phyloP scores from a whole-genome alignment of 2,329 filamentous ascomycete genomes.

The Dactylellina sp. region DNA sequence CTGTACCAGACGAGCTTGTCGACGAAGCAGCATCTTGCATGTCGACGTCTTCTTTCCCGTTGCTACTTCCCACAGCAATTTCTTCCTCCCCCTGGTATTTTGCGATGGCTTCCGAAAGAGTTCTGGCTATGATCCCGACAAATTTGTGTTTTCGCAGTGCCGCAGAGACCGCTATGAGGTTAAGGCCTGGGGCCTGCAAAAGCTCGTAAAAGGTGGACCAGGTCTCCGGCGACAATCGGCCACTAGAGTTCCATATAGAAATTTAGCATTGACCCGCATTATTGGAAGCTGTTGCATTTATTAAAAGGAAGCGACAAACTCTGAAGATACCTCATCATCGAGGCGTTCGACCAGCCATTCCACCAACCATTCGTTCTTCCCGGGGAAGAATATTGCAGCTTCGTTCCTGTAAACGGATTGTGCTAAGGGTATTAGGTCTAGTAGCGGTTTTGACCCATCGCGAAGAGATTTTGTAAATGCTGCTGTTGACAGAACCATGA shows the following conservation, averaged over 20 bases:
- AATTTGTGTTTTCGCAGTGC: conserved; percentile 50
- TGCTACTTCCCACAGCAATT: background rate
- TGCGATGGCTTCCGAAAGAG: conserved; percentile 35
- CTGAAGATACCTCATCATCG: conserved; percentile 28
- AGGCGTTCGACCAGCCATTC: conserved; percentile 72
- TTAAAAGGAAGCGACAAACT: conserved; percentile 15
- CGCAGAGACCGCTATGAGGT: conserved; percentile 18
- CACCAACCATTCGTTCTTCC: conserved; percentile 74
- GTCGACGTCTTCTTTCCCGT: conserved; percentile 29
- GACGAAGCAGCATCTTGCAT: conserved; percentile 43
- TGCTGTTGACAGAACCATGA: conserved; percentile 62
- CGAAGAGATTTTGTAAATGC: conserved; percentile 63
- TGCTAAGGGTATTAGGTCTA: conserved; percentile 58
- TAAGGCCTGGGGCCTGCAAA: conserved; percentile 26
- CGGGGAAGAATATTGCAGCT: conserved; percentile 59
- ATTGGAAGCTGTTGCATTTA: too few relatives aligned
- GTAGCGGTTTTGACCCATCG: conserved; percentile 60
- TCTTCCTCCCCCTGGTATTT: conserved; percentile 19
- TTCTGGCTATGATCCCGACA: conserved; percentile 41
- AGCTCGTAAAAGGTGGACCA: conserved; percentile 44
- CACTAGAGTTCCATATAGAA: conserved; percentile 16
- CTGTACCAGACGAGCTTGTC: conserved; percentile 44
- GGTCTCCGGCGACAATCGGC: conserved; percentile 37
- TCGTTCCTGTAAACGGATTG: conserved; percentile 47
- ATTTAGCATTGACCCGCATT: conserved; percentile 1